These are phyloP conservation scores for Isatis lusitanica DNA, from an alignment of 441 rosid species.

Conservation along the genomic window DNA sequence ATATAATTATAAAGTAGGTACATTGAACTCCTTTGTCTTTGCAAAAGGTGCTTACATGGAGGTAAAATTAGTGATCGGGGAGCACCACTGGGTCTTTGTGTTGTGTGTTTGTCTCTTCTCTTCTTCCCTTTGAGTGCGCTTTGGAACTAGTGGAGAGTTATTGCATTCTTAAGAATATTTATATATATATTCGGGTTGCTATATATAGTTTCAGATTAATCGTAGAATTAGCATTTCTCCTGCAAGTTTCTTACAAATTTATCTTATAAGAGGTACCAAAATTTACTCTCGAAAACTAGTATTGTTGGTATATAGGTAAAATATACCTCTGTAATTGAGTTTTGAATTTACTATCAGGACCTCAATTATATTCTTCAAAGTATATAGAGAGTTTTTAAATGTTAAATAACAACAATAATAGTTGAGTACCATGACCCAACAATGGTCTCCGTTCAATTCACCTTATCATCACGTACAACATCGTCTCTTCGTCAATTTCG, in stretches of 20 bases:
- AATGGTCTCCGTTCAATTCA: not conserved
- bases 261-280: no score
- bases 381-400: not conserved
- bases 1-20: not conserved
- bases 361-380: not conserved
- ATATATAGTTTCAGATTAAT: not conserved
- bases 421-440: not conserved
- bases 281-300: not conserved
- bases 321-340: not conserved
- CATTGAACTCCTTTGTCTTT: not conserved
- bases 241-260: no score
- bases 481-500: not conserved
- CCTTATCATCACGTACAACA: not conserved
- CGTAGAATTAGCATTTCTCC: not conserved
- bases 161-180: not conserved
- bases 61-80: slow-evolving; percentile 6
- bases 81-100: slow-evolving; percentile 2
- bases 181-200: not conserved
- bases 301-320: not conserved
- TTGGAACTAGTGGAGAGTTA: slow-evolving; percentile 9
- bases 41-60: not conserved
- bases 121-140: slow-evolving; percentile 1
- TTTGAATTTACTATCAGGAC: not conserved
- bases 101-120: slow-evolving; percentile 16
- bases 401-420: not conserved